Percentiles rank a stretch among this genome's conserved stretches.
Evolutionary conservation across 805 yeast genomes (phyloP).

Genomic region (Saturnispora kantuleensis): DNA sequence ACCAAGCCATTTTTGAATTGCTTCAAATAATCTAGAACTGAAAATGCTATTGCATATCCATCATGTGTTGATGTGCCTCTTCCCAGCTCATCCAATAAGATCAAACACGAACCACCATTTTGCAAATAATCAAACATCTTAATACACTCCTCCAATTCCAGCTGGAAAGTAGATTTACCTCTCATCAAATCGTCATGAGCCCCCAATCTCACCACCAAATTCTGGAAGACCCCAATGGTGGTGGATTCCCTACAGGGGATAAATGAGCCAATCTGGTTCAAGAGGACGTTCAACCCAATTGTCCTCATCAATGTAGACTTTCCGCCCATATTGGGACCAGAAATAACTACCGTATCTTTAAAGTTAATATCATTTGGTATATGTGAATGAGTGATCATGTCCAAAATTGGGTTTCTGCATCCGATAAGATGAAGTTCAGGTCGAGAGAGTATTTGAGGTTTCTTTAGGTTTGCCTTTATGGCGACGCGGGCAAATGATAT

Average conservation of each 20-base stretch:
- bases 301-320: conserved; percentile 71
- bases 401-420: conserved; percentile 37
- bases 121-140: conserved; percentile 44
- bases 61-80: conserved; percentile 62
- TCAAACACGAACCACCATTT: conserved; percentile 35
- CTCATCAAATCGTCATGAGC: conserved; percentile 67
- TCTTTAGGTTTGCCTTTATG: conserved; percentile 33
- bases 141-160: conserved; percentile 60
- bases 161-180: conserved; percentile 79
- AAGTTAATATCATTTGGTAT: conserved; percentile 61
- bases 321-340: conserved; percentile 90
- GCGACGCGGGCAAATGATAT: conserved; percentile 58
- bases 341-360: conserved; percentile 39
- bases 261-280: conserved; percentile 72
- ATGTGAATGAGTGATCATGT: conserved; percentile 20
- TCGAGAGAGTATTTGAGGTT: conserved; percentile 41
- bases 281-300: conserved; percentile 56
- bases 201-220: conserved; percentile 56
- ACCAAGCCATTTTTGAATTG: conserved; percentile 40
- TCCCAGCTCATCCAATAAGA: conserved; percentile 68
- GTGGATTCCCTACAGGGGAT: conserved; percentile 55
- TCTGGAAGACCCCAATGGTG: conserved; percentile 50
- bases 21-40: conserved; percentile 54
- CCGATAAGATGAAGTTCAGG: conserved; percentile 41
- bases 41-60: conserved; percentile 73